A percentile compares a stretch with the other conserved stretches of the same genome.
These are phyloP conservation scores for Leucogyrophana mollusca DNA, from an alignment of 768 basidiomycete species.

Conservation along the genomic window DNA sequence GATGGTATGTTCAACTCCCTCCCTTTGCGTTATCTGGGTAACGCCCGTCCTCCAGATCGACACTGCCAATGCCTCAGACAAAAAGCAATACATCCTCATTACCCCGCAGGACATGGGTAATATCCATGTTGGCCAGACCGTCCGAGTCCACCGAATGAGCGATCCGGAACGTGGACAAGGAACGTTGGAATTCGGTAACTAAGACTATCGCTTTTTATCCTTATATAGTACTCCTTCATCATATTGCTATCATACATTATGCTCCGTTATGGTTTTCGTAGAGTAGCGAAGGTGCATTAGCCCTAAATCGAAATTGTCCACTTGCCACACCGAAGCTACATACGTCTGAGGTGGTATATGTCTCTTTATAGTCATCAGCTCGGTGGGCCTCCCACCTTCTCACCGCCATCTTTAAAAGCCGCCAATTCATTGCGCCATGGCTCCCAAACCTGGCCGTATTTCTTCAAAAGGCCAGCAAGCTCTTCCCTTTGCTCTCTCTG, in stretches of 20 bases:
- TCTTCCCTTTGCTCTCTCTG: slow-evolving; percentile 87
- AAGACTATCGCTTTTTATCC: too few relatives aligned
- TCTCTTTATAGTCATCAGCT: too few relatives aligned
- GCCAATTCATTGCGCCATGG: slow-evolving; percentile 81
- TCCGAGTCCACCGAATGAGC: slow-evolving; percentile 74
- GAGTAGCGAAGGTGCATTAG: too few relatives aligned
- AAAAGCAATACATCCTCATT: slow-evolving; percentile 93
- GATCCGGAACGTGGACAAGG: slow-evolving; percentile 75
- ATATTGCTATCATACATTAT: too few relatives aligned
- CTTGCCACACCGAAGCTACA: too few relatives aligned
- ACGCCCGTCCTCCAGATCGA: slow-evolving; percentile 61
- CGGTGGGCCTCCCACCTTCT: slow-evolving; percentile 40
- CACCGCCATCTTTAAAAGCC: slow-evolving; percentile 72
- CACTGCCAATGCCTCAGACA: slow-evolving; percentile 81
- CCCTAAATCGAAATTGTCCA: too few relatives aligned
- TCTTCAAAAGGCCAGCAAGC: slow-evolving; percentile 66
- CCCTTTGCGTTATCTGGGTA: slow-evolving; percentile 4
- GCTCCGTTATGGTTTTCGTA: too few relatives aligned
- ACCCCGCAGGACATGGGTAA: slow-evolving; percentile 93
- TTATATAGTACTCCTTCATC: too few relatives aligned
- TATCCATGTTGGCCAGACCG: slow-evolving; percentile 62
- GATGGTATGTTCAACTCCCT: slow-evolving; percentile 57
- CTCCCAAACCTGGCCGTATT: slow-evolving; percentile 85
- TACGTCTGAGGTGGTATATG: slow-evolving; percentile 1
- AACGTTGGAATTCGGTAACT: slow-evolving; percentile 32